Evolutionary conservation across 768 basidiomycete species (phyloP).

Genomic region (Mycena amicta): DNA sequence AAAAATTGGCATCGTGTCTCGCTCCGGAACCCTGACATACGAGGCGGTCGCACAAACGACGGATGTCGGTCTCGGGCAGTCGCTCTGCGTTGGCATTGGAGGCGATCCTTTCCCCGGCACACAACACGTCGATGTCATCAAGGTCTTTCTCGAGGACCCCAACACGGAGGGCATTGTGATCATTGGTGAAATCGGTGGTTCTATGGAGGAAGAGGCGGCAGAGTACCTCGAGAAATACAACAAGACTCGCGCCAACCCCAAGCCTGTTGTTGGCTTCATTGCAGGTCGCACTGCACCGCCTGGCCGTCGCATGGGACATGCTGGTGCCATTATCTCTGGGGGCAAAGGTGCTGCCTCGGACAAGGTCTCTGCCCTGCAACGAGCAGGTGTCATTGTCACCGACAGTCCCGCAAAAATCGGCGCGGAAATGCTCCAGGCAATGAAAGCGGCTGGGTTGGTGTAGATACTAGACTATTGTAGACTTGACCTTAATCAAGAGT

Average conservation of each 20-base stretch:
- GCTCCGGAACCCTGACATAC: constrained; percentile 95
- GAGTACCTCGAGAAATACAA: constrained; percentile 94
- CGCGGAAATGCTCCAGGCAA: constrained; percentile 82
- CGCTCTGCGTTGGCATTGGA: constrained; percentile 95
- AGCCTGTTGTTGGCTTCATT: constrained; percentile 97
- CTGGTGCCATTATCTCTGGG: constrained; percentile 96
- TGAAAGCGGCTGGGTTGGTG: constrained; percentile 74
- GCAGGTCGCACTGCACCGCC: constrained; percentile 98
- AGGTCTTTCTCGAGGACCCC: constrained; percentile 93
- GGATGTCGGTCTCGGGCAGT: constrained; percentile 92
- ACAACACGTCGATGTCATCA: constrained; percentile 93
- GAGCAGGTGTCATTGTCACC: constrained; percentile 91
- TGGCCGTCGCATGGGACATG: constrained; percentile 97
- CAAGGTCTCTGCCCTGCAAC: constrained; percentile 89
- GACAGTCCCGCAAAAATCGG: constrained; percentile 97
- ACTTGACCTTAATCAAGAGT: constrained; percentile 37
- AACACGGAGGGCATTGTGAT: constrained; percentile 96
- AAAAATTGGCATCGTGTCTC: constrained; percentile 96
- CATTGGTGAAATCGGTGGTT: constrained; percentile 98
- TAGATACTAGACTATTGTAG: constrained; percentile 37
- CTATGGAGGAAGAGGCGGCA: constrained; percentile 99
- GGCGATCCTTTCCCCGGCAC: constrained; percentile 98
- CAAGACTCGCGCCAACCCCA: constrained; percentile 81
- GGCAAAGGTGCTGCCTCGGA: constrained; percentile 89
- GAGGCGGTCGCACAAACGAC: constrained; percentile 99